phyloP scores from a whole-genome alignment of 2,329 filamentous ascomycete genomes.

The Alternaria ethzedia region DNA sequence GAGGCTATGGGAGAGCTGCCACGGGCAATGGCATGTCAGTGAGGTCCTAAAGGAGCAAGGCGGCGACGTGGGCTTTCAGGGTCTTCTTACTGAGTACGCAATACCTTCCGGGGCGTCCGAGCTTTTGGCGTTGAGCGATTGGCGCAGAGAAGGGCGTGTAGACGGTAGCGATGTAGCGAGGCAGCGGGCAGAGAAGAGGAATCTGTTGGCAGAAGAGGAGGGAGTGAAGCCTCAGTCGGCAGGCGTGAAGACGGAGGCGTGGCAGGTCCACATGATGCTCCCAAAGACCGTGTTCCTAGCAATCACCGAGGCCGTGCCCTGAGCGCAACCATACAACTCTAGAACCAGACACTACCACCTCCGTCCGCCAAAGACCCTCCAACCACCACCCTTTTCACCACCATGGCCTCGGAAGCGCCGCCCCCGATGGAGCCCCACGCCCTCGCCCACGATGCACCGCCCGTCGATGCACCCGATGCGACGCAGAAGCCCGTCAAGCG shows the following conservation, averaged over 20 bases:
- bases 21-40: slow-evolving; percentile 1
- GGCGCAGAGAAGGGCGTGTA: background rate
- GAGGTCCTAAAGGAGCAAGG: slow-evolving; percentile 8
- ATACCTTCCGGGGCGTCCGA: slow-evolving; percentile 39
- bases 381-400: slow-evolving; percentile 8
- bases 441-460: slow-evolving; percentile 6
- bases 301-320: slow-evolving; percentile 14
- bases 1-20: background rate
- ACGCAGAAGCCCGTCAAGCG: slow-evolving; percentile 44
- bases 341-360: background rate
- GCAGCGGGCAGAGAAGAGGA: background rate
- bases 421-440: slow-evolving; percentile 13
- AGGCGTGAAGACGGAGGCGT: slow-evolving; percentile 15
- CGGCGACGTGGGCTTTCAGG: slow-evolving; percentile 20
- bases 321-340: slow-evolving; percentile 7
- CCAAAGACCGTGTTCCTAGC: slow-evolving; percentile 17
- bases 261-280: slow-evolving; percentile 23
- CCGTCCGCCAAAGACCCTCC: background rate
- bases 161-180: background rate
- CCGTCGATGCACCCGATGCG: slow-evolving; percentile 23
- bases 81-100: slow-evolving; percentile 44
- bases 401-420: slow-evolving; percentile 39
- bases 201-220: background rate
- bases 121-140: slow-evolving; percentile 19
- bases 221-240: slow-evolving; percentile 7